These are phyloP conservation scores for Vigna trinervia DNA, from an alignment of 306 rosid species.

Conservation along the genomic window DNA sequence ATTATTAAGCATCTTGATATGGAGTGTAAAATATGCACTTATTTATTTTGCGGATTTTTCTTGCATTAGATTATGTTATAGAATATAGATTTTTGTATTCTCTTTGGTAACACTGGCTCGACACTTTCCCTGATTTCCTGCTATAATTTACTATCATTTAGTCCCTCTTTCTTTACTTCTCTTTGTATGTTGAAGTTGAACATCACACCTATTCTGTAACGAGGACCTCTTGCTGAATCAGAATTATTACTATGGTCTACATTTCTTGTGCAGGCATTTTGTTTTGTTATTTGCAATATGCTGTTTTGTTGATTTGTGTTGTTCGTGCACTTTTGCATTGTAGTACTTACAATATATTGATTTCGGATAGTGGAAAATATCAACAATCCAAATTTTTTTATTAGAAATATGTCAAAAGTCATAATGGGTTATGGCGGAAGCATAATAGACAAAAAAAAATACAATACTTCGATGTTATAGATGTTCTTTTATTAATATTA, in stretches of 20 bases:
- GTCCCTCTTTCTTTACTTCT: slow-evolving; percentile 15
- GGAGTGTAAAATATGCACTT: slow-evolving; percentile 20
- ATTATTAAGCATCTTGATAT: slow-evolving; percentile 30
- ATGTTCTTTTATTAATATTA: slow-evolving; percentile 24
- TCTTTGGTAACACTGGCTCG: background rate
- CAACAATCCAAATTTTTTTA: too few species aligned
- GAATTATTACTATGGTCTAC: background rate
- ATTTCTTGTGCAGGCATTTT: slow-evolving; percentile 19
- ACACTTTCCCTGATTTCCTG: background rate
- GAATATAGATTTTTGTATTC: slow-evolving; percentile 21
- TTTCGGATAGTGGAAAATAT: too few species aligned
- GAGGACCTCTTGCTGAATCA: background rate
- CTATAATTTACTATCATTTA: slow-evolving; percentile 17
- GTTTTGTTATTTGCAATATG: slow-evolving; percentile 33
- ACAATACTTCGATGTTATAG: slow-evolving; percentile 27
- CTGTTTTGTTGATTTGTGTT: slow-evolving; percentile 22
- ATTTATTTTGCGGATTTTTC: background rate
- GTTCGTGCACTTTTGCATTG: slow-evolving; percentile 30
- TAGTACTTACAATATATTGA: background rate
- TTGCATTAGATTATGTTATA: slow-evolving; percentile 30
- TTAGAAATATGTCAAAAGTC: too few species aligned
- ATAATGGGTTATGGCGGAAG: too few species aligned
- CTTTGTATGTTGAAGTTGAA: slow-evolving; percentile 25
- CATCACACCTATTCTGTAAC: slow-evolving; percentile 32
- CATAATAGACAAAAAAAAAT: too few species aligned